Evolutionary conservation across 2,329 filamentous ascomycete species (phyloP), one percentile per base, ranked within the genome.

Genomic region (Hypoxylon sp.): DNA sequence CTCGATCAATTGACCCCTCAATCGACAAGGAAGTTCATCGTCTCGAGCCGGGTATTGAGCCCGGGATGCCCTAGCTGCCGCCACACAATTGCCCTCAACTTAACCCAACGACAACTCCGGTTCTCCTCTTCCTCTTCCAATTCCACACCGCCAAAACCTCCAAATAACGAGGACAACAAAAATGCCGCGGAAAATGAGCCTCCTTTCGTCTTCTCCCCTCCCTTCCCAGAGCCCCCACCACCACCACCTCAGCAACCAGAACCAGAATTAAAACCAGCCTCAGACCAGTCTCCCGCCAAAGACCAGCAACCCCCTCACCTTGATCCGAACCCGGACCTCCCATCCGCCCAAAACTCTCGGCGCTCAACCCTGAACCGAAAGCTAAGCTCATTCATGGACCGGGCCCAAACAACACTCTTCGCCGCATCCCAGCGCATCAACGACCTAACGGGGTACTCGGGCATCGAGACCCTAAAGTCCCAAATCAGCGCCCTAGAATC

Each of bases 381-480:
- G 70, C 88, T 96, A 78, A 88, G 87, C 52, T 81, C 86, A 63
- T 83, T 97, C 78, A 97, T 98, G 93, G 96, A 99, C 82, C 90
- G 93, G 71, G 80, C 98, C 19, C 94, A 98, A 78, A 88, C 91
- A 33, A 94, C 95, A 74, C 87, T 97, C 50, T 92, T 97, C 71
- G 87, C 91, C 57, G 94, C 94, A 3, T 93, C 93, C 1, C 93
- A 96, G 78, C 92, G 92, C 66, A 88, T 99, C 80, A 99, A 98
- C 81, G 93, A 94, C 75, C 88, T 98, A 59, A 99, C 96, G 2
- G 96, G 96, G 72, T 99, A 98, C 84, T 92, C 92, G 0, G 90
- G 92, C 47, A 98, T 99, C 79, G 94, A 98, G 80, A 84, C 88
- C 24, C 88, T 99, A 73, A 97, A 97, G 78, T 82, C 84, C 9